Base-by-base conservation (phyloP, 441 rosid species). In the Gossypium laxum region DNA sequence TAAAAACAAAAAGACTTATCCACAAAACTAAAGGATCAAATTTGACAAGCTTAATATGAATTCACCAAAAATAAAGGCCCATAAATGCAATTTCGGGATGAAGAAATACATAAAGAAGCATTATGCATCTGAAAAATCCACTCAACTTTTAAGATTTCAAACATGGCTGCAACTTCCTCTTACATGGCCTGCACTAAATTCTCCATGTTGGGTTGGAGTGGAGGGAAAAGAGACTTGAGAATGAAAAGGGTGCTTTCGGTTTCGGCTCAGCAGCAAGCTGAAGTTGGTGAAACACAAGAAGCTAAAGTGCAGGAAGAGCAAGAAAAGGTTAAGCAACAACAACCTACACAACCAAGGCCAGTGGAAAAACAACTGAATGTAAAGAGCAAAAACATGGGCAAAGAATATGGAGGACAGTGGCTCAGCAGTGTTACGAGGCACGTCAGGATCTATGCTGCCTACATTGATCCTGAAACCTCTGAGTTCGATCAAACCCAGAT, bases 401-500 rank as follows among this genome's bases (percentile, higher is more conserved):
- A 76, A 74, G 90, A 93, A 38, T 86, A 81, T 14, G 97, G 96
- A 75, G 91, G 97, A 8, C 84, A 93, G 74, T 93, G 98, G 98
- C 85, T 91, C 21, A 86, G 98, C 85, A 84, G 96, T 43, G 86
- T 84, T 10, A 93, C 98, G 0, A 78, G 97, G 51, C 97, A 93
- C 2, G 90, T 91, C 6, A 87, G 98, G 74, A 93, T 93, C 67
- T 93, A 79, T 21, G 98, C 98, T 0, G 97, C 97, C 14, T 93
- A 93, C 72, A 87, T 93, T 6, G 98, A 93, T 67, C 97, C 96
- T 1, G 96, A 83, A 64, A 93, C 98, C 61, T 85, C 81, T 26
- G 91, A 78, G 62, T 88, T 93, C 62, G 98, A 93, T 68, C 98
- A 94, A 76, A 89, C 92, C 1, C 98, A 90, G 84, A 82, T 79